Conservation (phyloP, 768 basidiomycete genomes). For the Amanita molliuscula region DNA sequence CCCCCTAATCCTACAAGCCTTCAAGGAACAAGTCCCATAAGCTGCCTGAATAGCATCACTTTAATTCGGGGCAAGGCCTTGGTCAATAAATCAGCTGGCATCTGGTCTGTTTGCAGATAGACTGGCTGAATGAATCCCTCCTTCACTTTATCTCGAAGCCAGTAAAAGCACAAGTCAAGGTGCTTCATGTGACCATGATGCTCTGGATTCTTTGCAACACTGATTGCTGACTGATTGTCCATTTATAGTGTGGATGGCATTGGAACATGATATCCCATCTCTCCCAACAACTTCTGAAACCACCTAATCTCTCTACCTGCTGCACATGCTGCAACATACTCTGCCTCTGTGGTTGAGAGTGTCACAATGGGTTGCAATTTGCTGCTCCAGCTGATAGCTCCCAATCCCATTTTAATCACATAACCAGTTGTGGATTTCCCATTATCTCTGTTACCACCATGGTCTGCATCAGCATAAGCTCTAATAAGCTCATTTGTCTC, state of each 20-base stretch:
- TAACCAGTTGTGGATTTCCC: conserved; percentile 26
- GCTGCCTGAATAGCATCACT: background rate
- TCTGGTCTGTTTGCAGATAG: conserved; percentile 3
- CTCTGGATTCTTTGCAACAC: conserved; percentile 25
- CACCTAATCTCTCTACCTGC: too few species aligned
- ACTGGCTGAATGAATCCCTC: background rate
- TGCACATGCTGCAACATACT: too few species aligned
- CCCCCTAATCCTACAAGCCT: background rate
- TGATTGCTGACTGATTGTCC: conserved; percentile 26
- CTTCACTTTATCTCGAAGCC: conserved; percentile 4
- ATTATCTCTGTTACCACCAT: conserved; percentile 19
- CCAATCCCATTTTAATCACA: conserved; percentile 22
- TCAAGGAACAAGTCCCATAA: background rate
- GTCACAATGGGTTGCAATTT: conserved; percentile 28
- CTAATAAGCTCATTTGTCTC: too few species aligned
- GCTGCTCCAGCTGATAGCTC: conserved; percentile 26
- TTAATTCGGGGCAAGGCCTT: conserved; percentile 2
- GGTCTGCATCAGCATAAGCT: conserved; percentile 9
- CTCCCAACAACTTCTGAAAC: too few species aligned
- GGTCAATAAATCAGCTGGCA: conserved; percentile 4
- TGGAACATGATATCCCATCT: background rate
- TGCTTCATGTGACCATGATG: conserved; percentile 15
- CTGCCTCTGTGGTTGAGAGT: too few species aligned
- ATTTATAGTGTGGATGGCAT: conserved; percentile 22
- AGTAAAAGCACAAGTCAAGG: conserved; percentile 4